These are phyloP conservation scores for Yamadazyma mexicana DNA, from an alignment of 1,139 yeast species.

Conservation along the genomic window DNA sequence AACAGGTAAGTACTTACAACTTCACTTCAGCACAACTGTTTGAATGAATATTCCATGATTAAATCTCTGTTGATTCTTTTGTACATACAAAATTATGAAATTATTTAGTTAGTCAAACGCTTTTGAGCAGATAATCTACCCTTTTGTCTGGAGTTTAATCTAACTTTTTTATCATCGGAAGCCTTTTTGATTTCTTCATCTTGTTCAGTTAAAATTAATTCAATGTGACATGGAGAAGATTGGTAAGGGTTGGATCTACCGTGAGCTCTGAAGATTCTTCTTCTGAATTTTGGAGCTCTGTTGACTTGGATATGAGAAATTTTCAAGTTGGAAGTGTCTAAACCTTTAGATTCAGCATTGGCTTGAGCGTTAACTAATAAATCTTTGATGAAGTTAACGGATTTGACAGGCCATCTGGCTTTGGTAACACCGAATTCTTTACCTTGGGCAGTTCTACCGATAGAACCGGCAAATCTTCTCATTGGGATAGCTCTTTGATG, in stretches of 20 bases:
- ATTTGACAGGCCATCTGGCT: constrained; percentile 99
- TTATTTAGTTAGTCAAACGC: constrained; percentile 36
- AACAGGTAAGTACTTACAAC: too few relatives aligned
- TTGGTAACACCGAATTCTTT: constrained; percentile 99
- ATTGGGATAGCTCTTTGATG: constrained; percentile 99
- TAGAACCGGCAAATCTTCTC: constrained; percentile 96
- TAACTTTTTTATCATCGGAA: constrained; percentile 75
- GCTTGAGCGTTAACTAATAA: constrained; percentile 97
- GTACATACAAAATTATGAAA: constrained; percentile 10
- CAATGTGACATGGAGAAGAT: constrained; percentile 98
- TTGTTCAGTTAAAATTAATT: constrained; percentile 94
- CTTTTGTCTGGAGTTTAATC: constrained; percentile 87
- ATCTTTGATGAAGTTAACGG: constrained; percentile 93
- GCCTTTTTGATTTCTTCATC: constrained; percentile 95
- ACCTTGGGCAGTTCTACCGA: constrained; percentile 99
- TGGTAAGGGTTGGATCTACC: constrained; percentile 99
- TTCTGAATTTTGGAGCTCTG: constrained; percentile 99
- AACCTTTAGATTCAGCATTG: constrained; percentile 99
- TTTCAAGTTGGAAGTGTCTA: constrained; percentile 90
- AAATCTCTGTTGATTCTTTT: constrained; percentile 9
- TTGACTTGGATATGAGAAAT: constrained; percentile 99
- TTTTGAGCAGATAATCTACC: constrained; percentile 90
- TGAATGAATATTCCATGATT: constrained; percentile 11
- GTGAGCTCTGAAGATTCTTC: constrained; percentile 99
- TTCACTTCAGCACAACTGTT: too few relatives aligned